These are phyloP conservation scores for Decorospora gaudefroyi DNA, from an alignment of 2,329 filamentous ascomycete species.

Conservation along the genomic window DNA sequence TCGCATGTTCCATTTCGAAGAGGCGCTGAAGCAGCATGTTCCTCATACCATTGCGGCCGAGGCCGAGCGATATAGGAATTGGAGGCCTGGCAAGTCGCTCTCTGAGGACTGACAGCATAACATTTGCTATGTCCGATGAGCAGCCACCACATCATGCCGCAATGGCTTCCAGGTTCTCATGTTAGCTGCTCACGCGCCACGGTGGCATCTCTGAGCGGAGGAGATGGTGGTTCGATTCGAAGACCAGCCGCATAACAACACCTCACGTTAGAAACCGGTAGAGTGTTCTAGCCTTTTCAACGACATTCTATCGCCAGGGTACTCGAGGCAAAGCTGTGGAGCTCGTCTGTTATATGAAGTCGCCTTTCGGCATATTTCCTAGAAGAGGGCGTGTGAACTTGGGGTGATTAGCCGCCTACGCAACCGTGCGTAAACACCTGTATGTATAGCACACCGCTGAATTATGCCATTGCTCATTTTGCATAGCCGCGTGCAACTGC, in stretches of 20 bases:
- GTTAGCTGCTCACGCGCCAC: background rate
- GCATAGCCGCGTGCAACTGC: background rate
- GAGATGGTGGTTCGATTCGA: too few species aligned
- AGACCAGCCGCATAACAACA: too few species aligned
- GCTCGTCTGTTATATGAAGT: too few species aligned
- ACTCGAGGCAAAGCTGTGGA: too few species aligned
- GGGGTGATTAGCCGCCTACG: constrained; percentile 3
- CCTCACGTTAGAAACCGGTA: too few species aligned
- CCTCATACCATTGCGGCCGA: constrained; percentile 50
- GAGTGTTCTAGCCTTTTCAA: too few species aligned
- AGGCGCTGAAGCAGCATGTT: constrained; percentile 49
- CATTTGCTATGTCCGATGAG: too few species aligned
- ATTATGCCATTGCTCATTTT: constrained; percentile 7
- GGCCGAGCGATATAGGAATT: constrained; percentile 51
- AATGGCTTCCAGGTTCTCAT: background rate
- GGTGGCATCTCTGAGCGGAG: too few species aligned
- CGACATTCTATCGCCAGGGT: too few species aligned
- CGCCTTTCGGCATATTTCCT: too few species aligned
- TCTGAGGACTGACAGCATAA: constrained; percentile 19
- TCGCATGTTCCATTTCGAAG: constrained; percentile 57
- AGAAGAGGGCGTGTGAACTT: too few species aligned
- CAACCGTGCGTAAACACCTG: background rate
- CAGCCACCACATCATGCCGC: too few species aligned
- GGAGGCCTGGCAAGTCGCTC: constrained; percentile 46
- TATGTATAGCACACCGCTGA: constrained; percentile 3